Conservation (phyloP, 257 asterid species). For the Penstemon eatonii region DNA sequence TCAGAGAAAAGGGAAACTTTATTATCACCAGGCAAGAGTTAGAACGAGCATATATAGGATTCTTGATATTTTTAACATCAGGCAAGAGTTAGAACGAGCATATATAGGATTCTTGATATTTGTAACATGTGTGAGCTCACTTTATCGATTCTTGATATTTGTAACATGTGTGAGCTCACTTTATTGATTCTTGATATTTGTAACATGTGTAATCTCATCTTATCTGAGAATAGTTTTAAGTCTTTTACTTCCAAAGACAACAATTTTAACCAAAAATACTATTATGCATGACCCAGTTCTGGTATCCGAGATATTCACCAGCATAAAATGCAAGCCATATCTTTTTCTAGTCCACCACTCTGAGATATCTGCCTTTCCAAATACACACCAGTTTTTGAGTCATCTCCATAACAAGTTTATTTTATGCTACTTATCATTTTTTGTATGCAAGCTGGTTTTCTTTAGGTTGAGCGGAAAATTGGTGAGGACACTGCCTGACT, state of each 20-base stretch:
- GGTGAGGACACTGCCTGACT: conserved; percentile 10
- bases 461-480: conserved; percentile 1
- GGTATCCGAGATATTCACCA: neutral
- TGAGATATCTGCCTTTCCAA: neutral
- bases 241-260: neutral
- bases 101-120: conserved; percentile 13
- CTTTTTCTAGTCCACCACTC: neutral
- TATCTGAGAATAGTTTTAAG: no score
- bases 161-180: conserved; percentile 4
- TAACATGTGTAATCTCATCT: neutral
- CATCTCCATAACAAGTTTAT: neutral
- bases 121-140: conserved; percentile 6
- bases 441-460: conserved; percentile 10
- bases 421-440: conserved; percentile 1
- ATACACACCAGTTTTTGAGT: neutral
- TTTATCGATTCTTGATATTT: conserved; percentile 19
- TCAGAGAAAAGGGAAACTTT: conserved; percentile 66
- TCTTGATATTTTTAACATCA: conserved; percentile 32
- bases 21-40: conserved; percentile 76
- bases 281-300: neutral
- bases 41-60: conserved; percentile 9
- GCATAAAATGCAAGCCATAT: neutral
- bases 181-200: conserved; percentile 19
- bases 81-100: conserved; percentile 46
- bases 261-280: neutral